Conservation (phyloP, 371 early-diverging fungal genomes). For the Mortierella sp. region DNA sequence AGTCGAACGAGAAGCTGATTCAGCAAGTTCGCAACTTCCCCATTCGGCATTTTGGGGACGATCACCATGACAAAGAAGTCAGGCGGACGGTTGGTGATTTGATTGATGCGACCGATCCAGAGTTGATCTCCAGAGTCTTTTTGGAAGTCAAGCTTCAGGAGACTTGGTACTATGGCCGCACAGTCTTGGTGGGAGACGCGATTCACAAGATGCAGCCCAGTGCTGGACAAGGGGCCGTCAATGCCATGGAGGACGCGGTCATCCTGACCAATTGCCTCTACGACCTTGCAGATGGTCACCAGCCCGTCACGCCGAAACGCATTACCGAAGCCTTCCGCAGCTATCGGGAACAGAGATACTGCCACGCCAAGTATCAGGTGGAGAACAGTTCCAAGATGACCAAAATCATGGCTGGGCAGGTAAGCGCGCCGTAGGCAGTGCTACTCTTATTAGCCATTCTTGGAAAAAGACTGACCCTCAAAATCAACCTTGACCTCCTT, state of each 20-base stretch:
- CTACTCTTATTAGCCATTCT: background rate
- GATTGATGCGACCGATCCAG: constrained; percentile 25
- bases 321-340: constrained; percentile 15
- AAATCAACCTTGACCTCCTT: background rate
- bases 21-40: constrained; percentile 9
- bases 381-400: constrained; percentile 18
- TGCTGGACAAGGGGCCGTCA: constrained; percentile 29
- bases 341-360: constrained; percentile 17
- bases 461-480: too few relatives aligned
- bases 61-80: background rate
- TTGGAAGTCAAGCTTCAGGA: constrained; percentile 32
- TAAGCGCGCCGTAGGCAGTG: background rate
- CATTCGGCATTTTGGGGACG: constrained; percentile 8
- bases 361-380: constrained; percentile 24
- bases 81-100: constrained; percentile 10
- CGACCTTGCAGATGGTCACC: constrained; percentile 10
- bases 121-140: constrained; percentile 24
- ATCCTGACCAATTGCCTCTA: constrained; percentile 35
- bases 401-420: constrained; percentile 26
- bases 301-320: background rate
- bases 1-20: constrained; percentile 19
- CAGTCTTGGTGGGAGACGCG: constrained; percentile 38
- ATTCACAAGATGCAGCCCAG: constrained; percentile 25
- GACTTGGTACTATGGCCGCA: constrained; percentile 18
- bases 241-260: constrained; percentile 37